Base-by-base conservation (phyloP, 139 green algal genomes). In the Prasinococcaceae sp. region DNA sequence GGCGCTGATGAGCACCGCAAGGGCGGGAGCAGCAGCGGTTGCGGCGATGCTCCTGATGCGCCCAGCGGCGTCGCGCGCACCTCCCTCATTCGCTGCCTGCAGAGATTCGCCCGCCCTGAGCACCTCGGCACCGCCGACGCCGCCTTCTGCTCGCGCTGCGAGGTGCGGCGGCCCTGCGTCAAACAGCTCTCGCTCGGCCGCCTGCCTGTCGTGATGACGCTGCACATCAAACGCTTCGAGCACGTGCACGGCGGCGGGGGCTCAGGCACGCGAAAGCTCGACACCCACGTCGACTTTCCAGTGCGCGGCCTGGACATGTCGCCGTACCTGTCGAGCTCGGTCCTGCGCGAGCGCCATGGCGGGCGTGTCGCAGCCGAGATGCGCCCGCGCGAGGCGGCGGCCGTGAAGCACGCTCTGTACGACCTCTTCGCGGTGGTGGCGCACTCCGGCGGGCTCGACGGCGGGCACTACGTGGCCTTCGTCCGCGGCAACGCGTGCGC, bases 221-320 rank as follows among this genome's bases (percentile, higher is more conserved):
- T 95, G 26, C 86, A 95, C 61, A 57, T 88, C 25, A 95, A 95
- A 68, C 69, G 85, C 26, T 94, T 94, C 60, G 78, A 94, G 68
- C 75, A 88, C 43, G 39, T 38, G 39, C 25, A 65, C 60, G 36
- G 36, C 26, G 20, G 48, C 39, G 35, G 26, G 2, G 30, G 20
- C 17, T 12, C 2, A 2, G 23, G 28, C 27, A 65, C 53, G 23
- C 58, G 53, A 22, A 93, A 93, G 72, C 59, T 93, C 35, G 64
- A 92, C 47, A 78, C 71, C 2, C 77, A 66, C 55, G 60, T 94
- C 26, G 8, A 39, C 9, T 94, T 92, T 55, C 79, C 85, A 3
- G 43, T 70, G 32, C 3, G 9, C 1, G 29, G 40, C 2, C 63
- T 94, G n/a, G 77, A 93, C 69, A 76, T 93, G 79, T 29, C 50